Base-by-base conservation (phyloP, 2,329 filamentous ascomycete species). In the Coleophoma eucalyptorum region DNA sequence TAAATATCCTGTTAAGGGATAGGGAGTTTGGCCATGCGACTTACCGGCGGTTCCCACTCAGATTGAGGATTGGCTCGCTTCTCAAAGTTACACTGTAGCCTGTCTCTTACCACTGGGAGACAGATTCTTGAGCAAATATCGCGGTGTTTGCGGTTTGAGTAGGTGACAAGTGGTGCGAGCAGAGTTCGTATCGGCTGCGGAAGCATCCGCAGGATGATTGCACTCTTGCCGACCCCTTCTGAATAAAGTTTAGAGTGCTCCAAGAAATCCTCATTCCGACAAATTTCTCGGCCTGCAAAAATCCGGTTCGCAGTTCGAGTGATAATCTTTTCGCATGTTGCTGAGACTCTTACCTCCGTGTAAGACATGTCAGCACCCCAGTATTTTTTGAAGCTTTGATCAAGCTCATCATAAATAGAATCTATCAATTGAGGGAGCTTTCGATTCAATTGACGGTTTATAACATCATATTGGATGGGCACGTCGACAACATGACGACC, bases 211-310 rank as follows among this genome's bases (percentile, higher is more conserved):
- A 42, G 15, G n/a, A 42, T 16, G 32, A 46, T 46, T 37, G 32
- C 31, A 35, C 16, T 12, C 13, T 18, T 38, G 18, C 34, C 34
- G 32, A 47, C 19, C 32, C 32, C 16, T 34, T 38, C 45, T 47
- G 34, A 42, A 42, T 42, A 42, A 16, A 42, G 40, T 42, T 18
- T n/a, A 20, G 40, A 42, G 40, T 42, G 40, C 11, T 42, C 20
- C 40, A 42, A 42, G 40, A 42, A 42, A 18, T 20, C 18, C 40
- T 42, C 40, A 42, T 42, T 11, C 11, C 40, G 40, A 53, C 70
- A 74, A 1, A 75, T 59, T 11, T 67, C 63, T 12, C 62, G 43
- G 1, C 73, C 72, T 42, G 75, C 67, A 31, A 76, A 64, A 56
- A 72, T 67, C n/a, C 69, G 67, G 55, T 74, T 74, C 31, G 67